Evolutionary conservation across 345 rosid genomes (phyloP), one percentile per base, ranked within the genome.

Genomic region (Brassica rapa): DNA sequence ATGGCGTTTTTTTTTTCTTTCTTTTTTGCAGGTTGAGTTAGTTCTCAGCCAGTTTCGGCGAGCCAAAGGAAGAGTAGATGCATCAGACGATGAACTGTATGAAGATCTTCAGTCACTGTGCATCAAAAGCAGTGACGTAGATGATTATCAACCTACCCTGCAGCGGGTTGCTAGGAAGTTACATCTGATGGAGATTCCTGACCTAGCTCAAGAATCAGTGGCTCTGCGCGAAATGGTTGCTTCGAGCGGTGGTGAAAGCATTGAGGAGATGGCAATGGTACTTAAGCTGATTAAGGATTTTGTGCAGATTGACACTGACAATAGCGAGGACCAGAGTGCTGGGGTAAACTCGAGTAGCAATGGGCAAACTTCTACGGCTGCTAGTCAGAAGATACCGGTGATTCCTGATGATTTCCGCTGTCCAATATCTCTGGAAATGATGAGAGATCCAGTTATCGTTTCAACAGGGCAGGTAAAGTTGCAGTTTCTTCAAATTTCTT

Each of bases 361-460:
- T 49, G 97, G 90, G 60, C 92, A 87, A 71, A 83, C 92, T 70
- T 83, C 89, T 37, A 75, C 72, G 1, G 90, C 87, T 43, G 87
- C 81, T 43, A 91, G 82, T 83, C 92, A 83, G 80, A 90, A 85
- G 78, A 80, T 84, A 16, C 90, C 89, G 0, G 89, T 88, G 77
- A 86, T 95, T 74, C 98, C 99, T 5, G 96, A 91, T 73, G 99
- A 93, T 84, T 95, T 93, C 83, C 99, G 94, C 35, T 95, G 99
- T 83, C 98, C 99, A 14, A 95, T 95, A 77, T 93, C 98, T 11
- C 82, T 95, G 78, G 98, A 95, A 80, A 83, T 95, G 86, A 95
- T 95, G 94, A 90, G 86, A 79, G 99, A 95, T 87, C 99, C 98
- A 62, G 97, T 93, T 72, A 95, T 95, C 85, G 99, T 95, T 74